Conservation (phyloP, 192 early-diverging fungal genomes). For the Rhizophagus prolifer region DNA sequence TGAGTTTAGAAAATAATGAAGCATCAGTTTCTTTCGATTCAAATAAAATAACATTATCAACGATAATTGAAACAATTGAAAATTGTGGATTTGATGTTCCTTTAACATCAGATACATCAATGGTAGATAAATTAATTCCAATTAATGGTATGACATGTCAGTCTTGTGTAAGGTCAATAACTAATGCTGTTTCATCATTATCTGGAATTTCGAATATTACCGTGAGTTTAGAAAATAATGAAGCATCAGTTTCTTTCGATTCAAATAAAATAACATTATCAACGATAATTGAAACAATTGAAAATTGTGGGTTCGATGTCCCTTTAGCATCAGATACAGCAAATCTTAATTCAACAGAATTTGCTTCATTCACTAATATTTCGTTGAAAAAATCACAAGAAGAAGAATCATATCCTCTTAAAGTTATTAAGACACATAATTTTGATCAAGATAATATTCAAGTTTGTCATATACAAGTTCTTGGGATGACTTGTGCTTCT, state of each 20-base stretch:
- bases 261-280: background rate
- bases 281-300: constrained; percentile 51
- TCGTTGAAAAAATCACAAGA: background rate
- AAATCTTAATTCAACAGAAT: background rate
- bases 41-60: background rate
- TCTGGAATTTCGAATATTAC: background rate
- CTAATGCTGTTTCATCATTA: background rate
- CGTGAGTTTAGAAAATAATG: constrained; percentile 38
- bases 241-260: constrained; percentile 31
- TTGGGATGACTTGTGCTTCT: constrained; percentile 95
- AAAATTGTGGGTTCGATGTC: constrained; percentile 71
- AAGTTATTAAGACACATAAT: constrained; percentile 7
- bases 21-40: constrained; percentile 33
- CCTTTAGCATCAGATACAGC: constrained; percentile 19
- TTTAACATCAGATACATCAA: background rate
- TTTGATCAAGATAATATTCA: constrained; percentile 14
- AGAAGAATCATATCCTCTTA: background rate
- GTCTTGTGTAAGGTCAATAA: constrained; percentile 25
- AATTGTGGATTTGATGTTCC: constrained; percentile 71
- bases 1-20: constrained; percentile 37
- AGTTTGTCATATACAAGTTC: constrained; percentile 63
- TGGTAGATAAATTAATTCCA: background rate
- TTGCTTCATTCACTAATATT: constrained; percentile 1
- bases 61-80: constrained; percentile 56
- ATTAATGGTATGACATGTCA: constrained; percentile 17